These are phyloP conservation scores for Cordyceps cateniannulata DNA, from an alignment of 2,329 filamentous ascomycete species.

Conservation along the genomic window DNA sequence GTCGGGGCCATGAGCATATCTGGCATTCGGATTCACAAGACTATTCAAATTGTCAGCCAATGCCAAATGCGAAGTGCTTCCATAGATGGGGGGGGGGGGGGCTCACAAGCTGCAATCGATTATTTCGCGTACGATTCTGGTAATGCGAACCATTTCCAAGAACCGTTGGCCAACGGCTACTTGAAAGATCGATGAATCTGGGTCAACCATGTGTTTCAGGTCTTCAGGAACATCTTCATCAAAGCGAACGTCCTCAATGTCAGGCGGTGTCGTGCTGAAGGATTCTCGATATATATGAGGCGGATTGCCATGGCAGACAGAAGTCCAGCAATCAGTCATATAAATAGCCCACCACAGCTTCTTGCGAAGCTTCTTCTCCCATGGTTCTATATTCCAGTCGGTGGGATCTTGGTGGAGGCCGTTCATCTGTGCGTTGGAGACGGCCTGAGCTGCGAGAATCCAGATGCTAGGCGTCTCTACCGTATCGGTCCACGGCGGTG, in stretches of 20 bases:
- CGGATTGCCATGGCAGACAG: constrained; percentile 40
- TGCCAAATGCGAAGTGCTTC: neutral
- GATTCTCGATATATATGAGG: constrained; percentile 35
- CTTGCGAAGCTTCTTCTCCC: constrained; percentile 36
- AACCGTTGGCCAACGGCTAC: constrained; percentile 32
- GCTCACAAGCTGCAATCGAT: constrained; percentile 30
- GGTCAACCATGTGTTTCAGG: constrained; percentile 29
- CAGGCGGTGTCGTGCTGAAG: constrained; percentile 32
- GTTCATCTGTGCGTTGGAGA: constrained; percentile 38
- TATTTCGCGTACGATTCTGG: constrained; percentile 25
- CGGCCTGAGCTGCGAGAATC: constrained; percentile 36
- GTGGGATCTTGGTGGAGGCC: constrained; percentile 38
- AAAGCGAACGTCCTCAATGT: constrained; percentile 35
- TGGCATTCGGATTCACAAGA: constrained; percentile 19
- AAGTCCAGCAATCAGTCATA: constrained; percentile 37
- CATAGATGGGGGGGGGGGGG: neutral
- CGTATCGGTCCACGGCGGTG: constrained; percentile 37
- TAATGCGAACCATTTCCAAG: constrained; percentile 27
- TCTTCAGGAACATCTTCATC: constrained; percentile 36
- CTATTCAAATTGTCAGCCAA: constrained; percentile 16
- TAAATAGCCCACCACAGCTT: constrained; percentile 42
- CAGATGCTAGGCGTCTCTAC: constrained; percentile 41
- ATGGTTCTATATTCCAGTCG: constrained; percentile 34
- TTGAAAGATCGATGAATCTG: constrained; percentile 25
- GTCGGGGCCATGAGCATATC: constrained; percentile 15